phyloP scores from a whole-genome alignment of 2,329 filamentous ascomycete genomes.

The Neonectria ditissima region DNA sequence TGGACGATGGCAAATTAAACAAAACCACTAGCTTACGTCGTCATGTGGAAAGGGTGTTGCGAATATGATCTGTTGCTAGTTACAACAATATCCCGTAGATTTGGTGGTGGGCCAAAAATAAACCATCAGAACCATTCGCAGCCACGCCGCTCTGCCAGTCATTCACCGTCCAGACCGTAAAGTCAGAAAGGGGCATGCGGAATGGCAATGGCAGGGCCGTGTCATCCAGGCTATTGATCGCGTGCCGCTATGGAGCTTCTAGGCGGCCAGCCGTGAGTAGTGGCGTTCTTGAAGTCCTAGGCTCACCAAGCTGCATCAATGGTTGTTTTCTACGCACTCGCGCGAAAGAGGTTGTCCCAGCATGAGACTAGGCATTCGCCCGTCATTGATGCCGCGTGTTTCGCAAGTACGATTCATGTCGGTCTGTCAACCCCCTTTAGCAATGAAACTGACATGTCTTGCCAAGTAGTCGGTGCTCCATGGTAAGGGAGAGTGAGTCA shows the following conservation, averaged over 20 bases:
- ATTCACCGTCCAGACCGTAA: background rate
- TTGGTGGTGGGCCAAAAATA: background rate
- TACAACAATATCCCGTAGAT: background rate
- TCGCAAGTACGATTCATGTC: background rate
- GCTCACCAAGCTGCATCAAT: background rate
- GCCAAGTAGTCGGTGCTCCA: background rate
- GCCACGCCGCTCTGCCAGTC: background rate
- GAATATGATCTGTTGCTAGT: background rate
- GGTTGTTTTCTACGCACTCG: background rate
- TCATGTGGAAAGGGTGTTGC: background rate
- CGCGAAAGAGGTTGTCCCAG: background rate
- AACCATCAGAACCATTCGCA: background rate
- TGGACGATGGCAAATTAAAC: conserved; percentile 1
- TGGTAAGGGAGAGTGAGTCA: conserved; percentile 2
- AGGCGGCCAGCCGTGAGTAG: conserved; percentile 3
- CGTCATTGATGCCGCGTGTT: background rate
- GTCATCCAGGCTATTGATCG: conserved; percentile 38
- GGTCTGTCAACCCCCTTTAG: conserved; percentile 1
- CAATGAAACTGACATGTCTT: background rate
- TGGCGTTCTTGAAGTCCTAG: conserved; percentile 12
- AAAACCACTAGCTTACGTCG: background rate
- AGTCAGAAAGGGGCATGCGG: conserved; percentile 25
- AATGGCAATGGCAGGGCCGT: background rate
- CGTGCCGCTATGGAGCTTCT: conserved; percentile 31
- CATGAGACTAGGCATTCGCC: background rate